These are phyloP conservation scores for Xylaria sp. DNA, from an alignment of 2,329 filamentous ascomycete genomes.

Conservation along the genomic window DNA sequence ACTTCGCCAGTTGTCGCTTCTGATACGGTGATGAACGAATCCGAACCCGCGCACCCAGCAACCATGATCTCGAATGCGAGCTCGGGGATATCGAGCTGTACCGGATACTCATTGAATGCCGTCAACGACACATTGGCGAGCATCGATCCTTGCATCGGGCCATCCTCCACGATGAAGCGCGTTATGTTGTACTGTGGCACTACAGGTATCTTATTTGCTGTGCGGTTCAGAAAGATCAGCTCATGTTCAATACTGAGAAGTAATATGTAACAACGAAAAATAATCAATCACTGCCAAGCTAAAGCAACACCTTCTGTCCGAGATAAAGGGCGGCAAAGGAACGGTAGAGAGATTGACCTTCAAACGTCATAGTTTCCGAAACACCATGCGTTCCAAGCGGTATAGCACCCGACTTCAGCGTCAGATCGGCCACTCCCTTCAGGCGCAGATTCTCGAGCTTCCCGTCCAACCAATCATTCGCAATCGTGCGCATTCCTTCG, in stretches of 20 bases:
- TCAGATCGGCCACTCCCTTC: slow-evolving; percentile 66
- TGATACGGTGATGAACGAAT: slow-evolving; percentile 73
- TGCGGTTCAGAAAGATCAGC: slow-evolving; percentile 45
- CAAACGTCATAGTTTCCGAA: slow-evolving; percentile 68
- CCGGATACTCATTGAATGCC: slow-evolving; percentile 70
- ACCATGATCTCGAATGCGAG: slow-evolving; percentile 82
- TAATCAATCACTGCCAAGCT: slow-evolving; percentile 19
- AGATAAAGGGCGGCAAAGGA: slow-evolving; percentile 57
- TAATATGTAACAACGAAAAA: neutral
- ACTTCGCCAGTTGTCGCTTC: slow-evolving; percentile 65
- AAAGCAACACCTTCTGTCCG: slow-evolving; percentile 50
- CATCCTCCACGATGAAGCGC: slow-evolving; percentile 72
- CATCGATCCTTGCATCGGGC: slow-evolving; percentile 57
- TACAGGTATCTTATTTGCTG: slow-evolving; percentile 65
- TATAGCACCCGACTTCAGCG: slow-evolving; percentile 73
- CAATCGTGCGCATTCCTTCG: slow-evolving; percentile 70
- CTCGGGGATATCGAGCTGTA: slow-evolving; percentile 70
- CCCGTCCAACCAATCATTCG: slow-evolving; percentile 83
- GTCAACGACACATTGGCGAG: slow-evolving; percentile 71
- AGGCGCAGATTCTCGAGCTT: slow-evolving; percentile 66
- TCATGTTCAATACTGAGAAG: slow-evolving; percentile 11
- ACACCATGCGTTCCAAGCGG: slow-evolving; percentile 72
- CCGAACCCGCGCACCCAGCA: slow-evolving; percentile 66
- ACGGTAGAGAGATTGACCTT: slow-evolving; percentile 72
- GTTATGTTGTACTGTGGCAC: slow-evolving; percentile 80